Conservation (phyloP, 148 eudicot genomes). For the Silene conica region DNA sequence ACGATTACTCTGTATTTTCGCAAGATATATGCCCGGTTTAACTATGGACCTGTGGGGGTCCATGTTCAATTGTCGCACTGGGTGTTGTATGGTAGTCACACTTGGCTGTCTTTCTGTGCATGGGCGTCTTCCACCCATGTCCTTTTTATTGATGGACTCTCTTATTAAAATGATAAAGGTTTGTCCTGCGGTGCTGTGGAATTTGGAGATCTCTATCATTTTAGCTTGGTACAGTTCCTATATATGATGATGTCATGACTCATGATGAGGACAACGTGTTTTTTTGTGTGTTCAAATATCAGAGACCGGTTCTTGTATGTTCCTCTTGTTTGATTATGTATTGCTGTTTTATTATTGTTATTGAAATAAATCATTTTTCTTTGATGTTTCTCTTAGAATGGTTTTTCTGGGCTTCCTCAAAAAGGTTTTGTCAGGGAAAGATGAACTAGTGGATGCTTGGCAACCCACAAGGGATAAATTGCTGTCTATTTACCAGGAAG, state of each 20-base stretch:
- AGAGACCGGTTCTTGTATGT: neutral
- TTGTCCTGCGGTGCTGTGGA: neutral
- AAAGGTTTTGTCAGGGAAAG: slow-evolving; percentile 52
- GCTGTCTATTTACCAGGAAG: slow-evolving; percentile 61
- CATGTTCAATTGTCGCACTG: neutral
- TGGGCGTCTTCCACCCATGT: neutral
- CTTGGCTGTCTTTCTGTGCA: neutral
- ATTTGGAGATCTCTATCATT: neutral
- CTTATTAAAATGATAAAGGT: neutral
- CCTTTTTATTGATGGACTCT: neutral
- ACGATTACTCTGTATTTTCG: neutral
- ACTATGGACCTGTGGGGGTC: neutral
- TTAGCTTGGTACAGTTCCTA: neutral
- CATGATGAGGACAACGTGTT: neutral
- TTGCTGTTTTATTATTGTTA: slow-evolving; percentile 15
- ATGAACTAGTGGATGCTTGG: slow-evolving; percentile 55
- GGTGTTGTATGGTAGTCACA: neutral
- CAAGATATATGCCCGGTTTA: neutral
- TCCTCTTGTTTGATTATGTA: neutral
- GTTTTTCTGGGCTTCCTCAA: slow-evolving; percentile 77
- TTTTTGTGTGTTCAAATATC: slow-evolving; percentile 2
- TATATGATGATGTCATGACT: neutral
- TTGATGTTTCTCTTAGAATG: slow-evolving; percentile 50
- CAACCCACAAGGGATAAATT: slow-evolving; percentile 48
- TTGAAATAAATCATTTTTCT: slow-evolving; percentile 28